phyloP scores from a whole-genome alignment of 176 grass and related monocot genomes.

The Eragrostis curvula region DNA sequence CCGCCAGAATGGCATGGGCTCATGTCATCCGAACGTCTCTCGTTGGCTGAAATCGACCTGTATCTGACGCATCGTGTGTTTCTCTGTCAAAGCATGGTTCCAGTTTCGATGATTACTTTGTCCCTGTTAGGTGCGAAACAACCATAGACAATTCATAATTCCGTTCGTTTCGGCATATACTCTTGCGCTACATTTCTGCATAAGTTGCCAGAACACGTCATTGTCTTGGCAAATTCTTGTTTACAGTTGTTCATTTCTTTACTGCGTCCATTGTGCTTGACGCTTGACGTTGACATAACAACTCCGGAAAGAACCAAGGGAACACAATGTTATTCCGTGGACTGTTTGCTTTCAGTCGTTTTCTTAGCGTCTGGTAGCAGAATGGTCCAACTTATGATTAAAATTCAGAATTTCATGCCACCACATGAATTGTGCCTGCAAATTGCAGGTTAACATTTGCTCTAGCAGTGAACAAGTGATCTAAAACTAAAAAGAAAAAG shows the following conservation, averaged over 20 bases:
- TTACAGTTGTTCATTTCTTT: neutral
- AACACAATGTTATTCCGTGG: neutral
- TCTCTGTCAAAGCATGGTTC: neutral
- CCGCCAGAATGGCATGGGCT: neutral
- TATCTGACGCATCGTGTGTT: neutral
- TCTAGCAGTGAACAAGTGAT: too few species aligned
- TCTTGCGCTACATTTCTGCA: neutral
- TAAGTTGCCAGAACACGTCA: neutral
- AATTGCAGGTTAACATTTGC: neutral
- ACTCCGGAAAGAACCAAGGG: neutral
- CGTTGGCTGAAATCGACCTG: neutral
- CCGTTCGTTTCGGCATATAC: neutral
- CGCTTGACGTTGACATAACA: neutral
- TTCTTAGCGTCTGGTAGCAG: neutral
- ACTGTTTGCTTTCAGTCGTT: neutral
- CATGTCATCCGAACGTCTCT: neutral
- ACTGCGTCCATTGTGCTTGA: neutral
- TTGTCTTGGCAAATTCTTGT: too few species aligned
- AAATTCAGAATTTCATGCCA: neutral
- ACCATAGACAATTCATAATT: neutral
- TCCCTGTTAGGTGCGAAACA: neutral
- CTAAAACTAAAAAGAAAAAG: too few species aligned
- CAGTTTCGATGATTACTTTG: neutral
- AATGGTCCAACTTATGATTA: neutral
- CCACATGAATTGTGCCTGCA: neutral